Percentiles rank a stretch among this genome's conserved stretches.
Conservation (phyloP, 116 monocot genomes). For the Thalassia testudinum region DNA sequence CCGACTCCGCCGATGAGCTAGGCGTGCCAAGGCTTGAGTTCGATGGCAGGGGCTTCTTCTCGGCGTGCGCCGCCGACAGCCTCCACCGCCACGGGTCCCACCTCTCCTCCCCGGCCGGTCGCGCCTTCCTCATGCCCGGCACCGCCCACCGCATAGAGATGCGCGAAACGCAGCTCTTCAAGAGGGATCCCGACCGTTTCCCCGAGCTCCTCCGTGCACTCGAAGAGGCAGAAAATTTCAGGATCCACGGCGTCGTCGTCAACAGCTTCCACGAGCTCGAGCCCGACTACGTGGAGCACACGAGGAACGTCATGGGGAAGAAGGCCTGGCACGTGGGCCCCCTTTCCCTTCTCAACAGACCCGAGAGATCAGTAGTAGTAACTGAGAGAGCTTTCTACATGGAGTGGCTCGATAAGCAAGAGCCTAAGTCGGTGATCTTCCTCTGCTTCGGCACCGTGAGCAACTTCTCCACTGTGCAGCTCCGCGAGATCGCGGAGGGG, state of each 20-base stretch:
- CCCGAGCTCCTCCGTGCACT: neutral
- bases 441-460: constrained; percentile 12
- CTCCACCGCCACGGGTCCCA: neutral
- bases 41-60: constrained; percentile 8
- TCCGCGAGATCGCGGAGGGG: constrained; percentile 10
- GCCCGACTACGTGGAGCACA: too few relatives aligned
- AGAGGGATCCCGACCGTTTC: neutral
- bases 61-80: neutral
- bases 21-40: constrained; percentile 12
- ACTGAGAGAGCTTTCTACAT: too few relatives aligned
- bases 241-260: neutral
- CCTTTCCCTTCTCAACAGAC: too few relatives aligned
- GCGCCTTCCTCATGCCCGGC: neutral
- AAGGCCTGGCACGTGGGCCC: too few relatives aligned
- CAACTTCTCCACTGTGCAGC: neutral
- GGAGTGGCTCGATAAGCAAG: constrained; percentile 8
- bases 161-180: neutral
- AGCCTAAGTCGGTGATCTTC: constrained; percentile 8
- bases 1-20: constrained; percentile 2
- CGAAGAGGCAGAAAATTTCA: neutral
- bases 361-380: too few relatives aligned
- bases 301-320: too few relatives aligned
- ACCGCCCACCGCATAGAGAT: constrained; percentile 5
- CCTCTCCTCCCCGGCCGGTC: neutral
- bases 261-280: too few relatives aligned